These are phyloP conservation scores for Camillea tinctor DNA, from an alignment of 2,329 filamentous ascomycete genomes.

Conservation along the genomic window DNA sequence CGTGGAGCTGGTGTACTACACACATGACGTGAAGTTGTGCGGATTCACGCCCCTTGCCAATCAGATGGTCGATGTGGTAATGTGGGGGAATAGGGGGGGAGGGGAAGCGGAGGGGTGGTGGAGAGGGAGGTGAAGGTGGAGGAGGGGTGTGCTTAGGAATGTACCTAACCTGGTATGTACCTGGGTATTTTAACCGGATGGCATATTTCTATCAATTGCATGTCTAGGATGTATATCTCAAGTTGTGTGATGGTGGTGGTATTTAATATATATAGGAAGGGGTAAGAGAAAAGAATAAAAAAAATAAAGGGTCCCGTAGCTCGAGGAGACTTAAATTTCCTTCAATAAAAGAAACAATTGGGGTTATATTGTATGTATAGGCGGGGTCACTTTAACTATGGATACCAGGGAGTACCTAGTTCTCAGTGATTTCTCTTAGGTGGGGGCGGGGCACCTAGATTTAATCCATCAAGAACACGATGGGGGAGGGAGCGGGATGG, in stretches of 20 bases:
- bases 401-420: too few relatives aligned
- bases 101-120: too few relatives aligned
- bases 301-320: too few relatives aligned
- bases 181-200: not conserved
- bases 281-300: too few relatives aligned
- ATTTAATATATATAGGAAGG: too few relatives aligned
- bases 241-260: too few relatives aligned
- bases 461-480: too few relatives aligned
- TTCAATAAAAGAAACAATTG: not conserved
- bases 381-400: not conserved
- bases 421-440: slow-evolving; percentile 4
- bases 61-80: not conserved
- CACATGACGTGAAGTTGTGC: not conserved
- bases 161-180: slow-evolving; percentile 3
- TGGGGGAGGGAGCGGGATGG: slow-evolving; percentile 14
- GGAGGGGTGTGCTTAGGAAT: too few relatives aligned
- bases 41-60: not conserved
- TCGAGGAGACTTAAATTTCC: too few relatives aligned
- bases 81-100: too few relatives aligned
- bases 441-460: slow-evolving; percentile 20
- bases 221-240: too few relatives aligned
- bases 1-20: not conserved
- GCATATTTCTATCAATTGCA: too few relatives aligned
- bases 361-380: not conserved
- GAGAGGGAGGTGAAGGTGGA: not conserved